Base-by-base conservation (phyloP, 164 flowering plant genomes). In the Magnolia officinalis region DNA sequence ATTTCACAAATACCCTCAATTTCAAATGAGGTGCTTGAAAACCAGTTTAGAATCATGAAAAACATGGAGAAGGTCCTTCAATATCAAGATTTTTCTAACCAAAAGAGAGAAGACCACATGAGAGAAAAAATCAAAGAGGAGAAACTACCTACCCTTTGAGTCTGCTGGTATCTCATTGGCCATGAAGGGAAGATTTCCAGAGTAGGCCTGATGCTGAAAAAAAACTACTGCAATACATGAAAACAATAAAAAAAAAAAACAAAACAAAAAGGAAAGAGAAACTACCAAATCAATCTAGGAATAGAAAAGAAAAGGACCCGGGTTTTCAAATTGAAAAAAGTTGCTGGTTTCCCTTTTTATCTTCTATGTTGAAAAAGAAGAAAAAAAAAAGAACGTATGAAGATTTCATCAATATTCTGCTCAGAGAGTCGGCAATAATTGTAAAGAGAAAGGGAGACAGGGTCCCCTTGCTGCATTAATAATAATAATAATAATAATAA, bases 251-350 rank as follows among this genome's bases (percentile, higher is more conserved):
- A 23, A 23, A 23, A 23, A 23, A 23, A 23, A 23, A 23, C 24
- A 23, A 23, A 23, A 23, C 0, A 23, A 23, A 23, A 23, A 23
- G 67, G 51, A n/a, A 20, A 66, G 50, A 14, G 23, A 21, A 59
- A 26, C 19, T 67, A 66, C 21, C 16, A 55, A 24, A 18, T 16
- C 50, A 84, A 86, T 84, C 88, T 85, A 77, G 84, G 79, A 87
- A 85, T 78, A 78, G 83, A 88, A 82, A 74, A 37, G 74, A 67
- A 24, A 71, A 82, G 82, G 72, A 75, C 77, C 31, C 75, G 73
- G 9, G 2, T 24, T 74, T 74, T 81, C 74, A 37, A 70, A 37
- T 68, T 67, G 67, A 77, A 78, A 45, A 45, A 66, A 50, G 78
- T 72, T 83, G 83, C 83, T 83, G 72, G 75, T 78, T 63, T 76